A percentile compares a stretch with the other conserved stretches of the same genome.
Conservation (phyloP, 139 green algal genomes). For the Chlorella vulgaris region DNA sequence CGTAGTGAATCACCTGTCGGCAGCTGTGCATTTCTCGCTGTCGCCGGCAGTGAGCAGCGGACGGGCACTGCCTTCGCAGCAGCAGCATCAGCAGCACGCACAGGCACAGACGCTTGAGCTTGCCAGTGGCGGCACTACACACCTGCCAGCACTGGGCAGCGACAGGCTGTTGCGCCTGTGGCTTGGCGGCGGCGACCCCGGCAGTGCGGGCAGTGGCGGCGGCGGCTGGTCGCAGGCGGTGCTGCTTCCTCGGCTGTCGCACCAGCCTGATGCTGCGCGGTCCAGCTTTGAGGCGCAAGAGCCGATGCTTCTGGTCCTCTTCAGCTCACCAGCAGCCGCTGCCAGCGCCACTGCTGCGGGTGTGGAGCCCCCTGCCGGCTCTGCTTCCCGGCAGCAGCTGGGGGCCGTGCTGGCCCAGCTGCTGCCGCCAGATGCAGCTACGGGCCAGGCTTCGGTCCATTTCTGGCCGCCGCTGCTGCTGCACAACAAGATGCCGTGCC, state of each 20-base stretch:
- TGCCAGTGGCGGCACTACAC: background rate
- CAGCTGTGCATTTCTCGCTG: constrained; percentile 2
- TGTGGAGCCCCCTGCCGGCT: background rate
- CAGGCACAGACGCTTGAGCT: background rate
- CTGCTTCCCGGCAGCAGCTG: background rate
- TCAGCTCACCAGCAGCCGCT: constrained; percentile 10
- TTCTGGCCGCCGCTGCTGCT: constrained; percentile 40
- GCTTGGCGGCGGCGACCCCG: constrained; percentile 11
- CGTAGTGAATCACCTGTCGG: background rate
- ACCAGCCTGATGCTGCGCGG: background rate
- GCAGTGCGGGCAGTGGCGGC: background rate
- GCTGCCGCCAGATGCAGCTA: constrained; percentile 3
- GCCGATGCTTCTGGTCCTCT: constrained; percentile 6
- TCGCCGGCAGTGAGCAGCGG: background rate
- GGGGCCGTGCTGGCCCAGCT: constrained; percentile 35
- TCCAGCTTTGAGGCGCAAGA: background rate
- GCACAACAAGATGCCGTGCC: constrained; percentile 35
- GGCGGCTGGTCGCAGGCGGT: constrained; percentile 21
- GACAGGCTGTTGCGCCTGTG: constrained; percentile 5
- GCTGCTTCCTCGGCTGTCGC: background rate
- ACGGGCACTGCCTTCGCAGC: background rate
- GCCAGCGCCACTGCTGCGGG: constrained; percentile 9
- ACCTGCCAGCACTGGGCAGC: background rate
- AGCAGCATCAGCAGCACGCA: background rate
- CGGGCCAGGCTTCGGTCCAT: constrained; percentile 21